Evolutionary conservation across 805 yeast genomes (phyloP), one percentile per base, ranked within the genome.

Genomic region (Starmerella sirachaensis): DNA sequence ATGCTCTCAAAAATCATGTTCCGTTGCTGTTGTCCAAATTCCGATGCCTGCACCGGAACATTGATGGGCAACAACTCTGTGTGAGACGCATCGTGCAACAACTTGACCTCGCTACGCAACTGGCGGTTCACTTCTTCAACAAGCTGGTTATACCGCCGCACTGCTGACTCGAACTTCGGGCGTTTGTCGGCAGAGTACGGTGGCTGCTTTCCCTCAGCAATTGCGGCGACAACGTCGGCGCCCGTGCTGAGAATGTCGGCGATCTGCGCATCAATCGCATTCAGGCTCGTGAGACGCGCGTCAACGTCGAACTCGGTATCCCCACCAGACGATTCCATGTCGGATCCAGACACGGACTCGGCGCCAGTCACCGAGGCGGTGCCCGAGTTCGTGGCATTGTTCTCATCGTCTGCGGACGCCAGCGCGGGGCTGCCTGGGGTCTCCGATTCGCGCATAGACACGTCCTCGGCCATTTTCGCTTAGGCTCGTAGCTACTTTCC

Each of bases 41-140:
- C 67, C 5, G 81, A 72, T 24, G 84, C 82, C 59, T 78, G 77
- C 46, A 76, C 76, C 35, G 76, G 78, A 18, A 80, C 70, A 29
- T 69, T 66, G 3, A 79, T 68, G 1, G 93, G 91, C 19, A 80
- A 61, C 27, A 80, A 69, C 33, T 67, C 68, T 14, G 65, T 63
- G 39, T 66, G 64, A 35, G 63, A 60, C 21, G 57, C 57, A 6
- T 47, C 49, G 56, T 80, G 85, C 57, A 79, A 62, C 11, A 69
- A 50, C 51, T 72, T 72, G 30, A 81, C 72, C 49, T 81, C 93
- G 33, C 68, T 65, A n/a, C 85, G 63, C 23, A 81, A 56, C 31
- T 65, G 65, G 12, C 71, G 66, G 2, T 85, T 74, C 4, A 79
- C 66, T 23, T 59, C 64, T 50, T 79, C 74, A 3, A 81, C 56